These are phyloP conservation scores for Kluyveromyces dobzhanskii DNA, from an alignment of 805 yeast genomes.

Conservation along the genomic window DNA sequence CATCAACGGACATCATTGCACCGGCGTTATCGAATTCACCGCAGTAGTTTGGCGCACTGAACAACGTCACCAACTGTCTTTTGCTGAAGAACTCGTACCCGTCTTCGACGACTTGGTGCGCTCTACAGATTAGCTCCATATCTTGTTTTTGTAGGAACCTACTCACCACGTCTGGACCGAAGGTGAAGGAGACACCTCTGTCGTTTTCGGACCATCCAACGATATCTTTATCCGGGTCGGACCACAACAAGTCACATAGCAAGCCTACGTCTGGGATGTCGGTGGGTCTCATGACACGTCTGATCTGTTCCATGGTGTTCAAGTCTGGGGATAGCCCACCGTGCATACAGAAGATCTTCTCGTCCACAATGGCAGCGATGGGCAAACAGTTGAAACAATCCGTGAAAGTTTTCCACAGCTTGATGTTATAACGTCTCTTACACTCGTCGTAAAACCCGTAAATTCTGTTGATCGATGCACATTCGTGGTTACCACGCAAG, in stretches of 20 bases:
- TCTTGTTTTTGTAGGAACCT: constrained; percentile 95
- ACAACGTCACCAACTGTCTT: constrained; percentile 90
- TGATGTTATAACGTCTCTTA: constrained; percentile 95
- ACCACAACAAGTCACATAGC: constrained; percentile 93
- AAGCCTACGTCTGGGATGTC: constrained; percentile 98
- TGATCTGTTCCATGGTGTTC: constrained; percentile 96
- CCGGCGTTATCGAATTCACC: constrained; percentile 99
- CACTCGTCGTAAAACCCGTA: constrained; percentile 99
- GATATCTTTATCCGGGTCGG: constrained; percentile 97
- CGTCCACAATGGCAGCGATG: constrained; percentile 96
- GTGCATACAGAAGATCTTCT: constrained; percentile 97
- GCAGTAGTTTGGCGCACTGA: constrained; percentile 96
- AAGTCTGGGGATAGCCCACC: constrained; percentile 97
- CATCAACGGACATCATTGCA: constrained; percentile 99
- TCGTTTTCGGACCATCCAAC: constrained; percentile 99
- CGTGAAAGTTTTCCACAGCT: constrained; percentile 97
- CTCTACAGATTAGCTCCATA: constrained; percentile 96
- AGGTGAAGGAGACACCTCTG: constrained; percentile 98
- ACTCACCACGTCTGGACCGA: constrained; percentile 98
- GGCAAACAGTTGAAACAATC: constrained; percentile 98
- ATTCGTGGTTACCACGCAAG: constrained; percentile 96
- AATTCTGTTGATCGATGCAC: constrained; percentile 95
- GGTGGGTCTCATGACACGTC: constrained; percentile 98
- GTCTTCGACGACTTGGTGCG: constrained; percentile 98
- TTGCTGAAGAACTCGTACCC: constrained; percentile 96